Base-by-base conservation (phyloP, 176 grass and related monocot genomes). In the Themeda triandra region DNA sequence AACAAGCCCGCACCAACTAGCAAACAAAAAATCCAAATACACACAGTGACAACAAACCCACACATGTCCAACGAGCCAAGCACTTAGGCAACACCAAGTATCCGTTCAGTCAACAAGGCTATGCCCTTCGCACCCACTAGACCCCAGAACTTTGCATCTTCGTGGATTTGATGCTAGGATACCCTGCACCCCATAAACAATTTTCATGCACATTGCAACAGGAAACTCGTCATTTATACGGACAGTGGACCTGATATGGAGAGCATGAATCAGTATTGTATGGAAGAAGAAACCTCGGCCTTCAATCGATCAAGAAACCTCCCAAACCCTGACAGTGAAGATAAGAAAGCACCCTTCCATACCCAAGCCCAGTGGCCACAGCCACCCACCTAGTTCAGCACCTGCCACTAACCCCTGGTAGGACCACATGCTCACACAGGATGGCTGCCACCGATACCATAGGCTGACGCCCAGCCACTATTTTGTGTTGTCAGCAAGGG, bases 171-270 rank as follows among this genome's bases (percentile, higher is more conserved):
- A 56, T 18, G 17, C n/a, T 56, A 56, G 51, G 51, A 56, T 56
- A 56, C 19, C 51, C 51, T 23, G 51, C 19, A 56, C 49, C 17
- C 25, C 29, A 71, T 48, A 63, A 44, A 79, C 41, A 28, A 70
- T 53, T 84, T 41, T 33, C 46, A 68, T 40, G 15, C 24, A 90
- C 85, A 56, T 72, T 56, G 28, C 36, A 84, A 80, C 75, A 33
- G 10, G 37, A 44, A 67, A 31, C 14, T 44, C 19, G 3, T 78
- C 58, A 36, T 73, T 83, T 51, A 14, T 72, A 56, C 18, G 10
- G n/a, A 53, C 10, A n/a, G 9, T 87, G 29, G 46, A 71, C 24
- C 69, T 45, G 21, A 41, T 72, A 72, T 42, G n/a, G 39, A 48
- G 45, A 45, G 8, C 42, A 73, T 49, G 4, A 2, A 42, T 42